A percentile compares a stretch with the other conserved stretches of the same genome.
phyloP scores from a whole-genome alignment of 2,329 filamentous ascomycete genomes.

The Neurospora sp. region DNA sequence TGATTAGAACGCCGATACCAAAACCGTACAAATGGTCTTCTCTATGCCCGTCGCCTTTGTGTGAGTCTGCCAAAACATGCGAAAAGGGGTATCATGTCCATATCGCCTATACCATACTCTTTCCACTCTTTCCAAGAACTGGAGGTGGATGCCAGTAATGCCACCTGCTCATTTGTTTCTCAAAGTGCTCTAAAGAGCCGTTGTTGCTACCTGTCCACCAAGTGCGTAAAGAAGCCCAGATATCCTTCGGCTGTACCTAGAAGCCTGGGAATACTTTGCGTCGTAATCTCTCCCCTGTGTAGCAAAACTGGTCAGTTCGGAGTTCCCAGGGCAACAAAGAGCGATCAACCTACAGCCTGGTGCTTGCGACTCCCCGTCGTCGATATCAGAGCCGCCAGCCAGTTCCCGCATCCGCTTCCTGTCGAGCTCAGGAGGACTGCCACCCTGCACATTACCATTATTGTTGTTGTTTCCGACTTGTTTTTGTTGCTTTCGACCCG shows the following conservation, averaged over 20 bases:
- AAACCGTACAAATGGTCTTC: not conserved
- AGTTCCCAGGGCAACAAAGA: not conserved
- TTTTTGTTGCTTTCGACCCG: not conserved
- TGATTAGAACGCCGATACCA: not conserved
- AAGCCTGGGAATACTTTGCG: slow-evolving; percentile 18
- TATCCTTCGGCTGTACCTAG: not conserved
- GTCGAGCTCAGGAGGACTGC: slow-evolving; percentile 7
- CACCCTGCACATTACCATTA: not conserved
- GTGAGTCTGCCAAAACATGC: not conserved
- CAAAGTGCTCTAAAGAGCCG: slow-evolving; percentile 8
- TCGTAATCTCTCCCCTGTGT: slow-evolving; percentile 14
- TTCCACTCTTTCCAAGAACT: not conserved
- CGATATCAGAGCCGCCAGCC: slow-evolving; percentile 16
- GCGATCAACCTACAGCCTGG: slow-evolving; percentile 14
- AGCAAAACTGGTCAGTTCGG: not conserved
- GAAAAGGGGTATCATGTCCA: not conserved
- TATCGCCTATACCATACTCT: not conserved
- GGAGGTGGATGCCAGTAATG: not conserved
- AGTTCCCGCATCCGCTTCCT: slow-evolving; percentile 22
- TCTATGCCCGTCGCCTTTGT: not conserved
- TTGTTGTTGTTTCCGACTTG: not conserved
- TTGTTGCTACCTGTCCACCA: slow-evolving; percentile 12
- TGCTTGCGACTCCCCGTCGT: slow-evolving; percentile 11
- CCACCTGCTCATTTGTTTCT: not conserved
- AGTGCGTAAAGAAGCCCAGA: not conserved